phyloP scores from a whole-genome alignment of 177 flowering plant species.

The Vitis hybrid region DNA sequence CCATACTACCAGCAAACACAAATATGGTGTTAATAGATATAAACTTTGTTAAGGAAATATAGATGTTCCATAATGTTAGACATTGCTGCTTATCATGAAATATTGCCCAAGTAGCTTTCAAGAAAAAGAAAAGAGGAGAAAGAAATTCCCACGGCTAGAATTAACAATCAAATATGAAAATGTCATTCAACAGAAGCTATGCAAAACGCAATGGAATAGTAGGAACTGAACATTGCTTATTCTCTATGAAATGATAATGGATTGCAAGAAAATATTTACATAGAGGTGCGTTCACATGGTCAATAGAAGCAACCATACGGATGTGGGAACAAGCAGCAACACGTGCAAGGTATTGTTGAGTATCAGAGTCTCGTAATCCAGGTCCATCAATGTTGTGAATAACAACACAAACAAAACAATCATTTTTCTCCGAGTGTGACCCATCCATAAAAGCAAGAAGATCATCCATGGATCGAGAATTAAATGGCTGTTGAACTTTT shows the following conservation, averaged over 20 bases:
- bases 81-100: too few species aligned
- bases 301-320: slow-evolving; percentile 83
- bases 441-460: slow-evolving; percentile 69
- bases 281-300: slow-evolving; percentile 90
- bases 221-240: too few species aligned
- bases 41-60: not conserved
- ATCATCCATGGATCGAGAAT: slow-evolving; percentile 77
- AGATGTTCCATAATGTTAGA: not conserved
- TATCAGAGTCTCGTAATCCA: slow-evolving; percentile 81
- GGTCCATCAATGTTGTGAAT: slow-evolving; percentile 96
- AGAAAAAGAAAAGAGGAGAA: too few species aligned
- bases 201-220: too few species aligned
- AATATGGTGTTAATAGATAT: not conserved
- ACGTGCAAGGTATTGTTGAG: slow-evolving; percentile 79
- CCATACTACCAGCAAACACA: slow-evolving; percentile 64
- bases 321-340: slow-evolving; percentile 81
- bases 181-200: too few species aligned
- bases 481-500: slow-evolving; percentile 65
- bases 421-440: slow-evolving; percentile 40
- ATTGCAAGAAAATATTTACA: slow-evolving; percentile 48
- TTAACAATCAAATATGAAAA: too few species aligned
- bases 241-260: too few species aligned
- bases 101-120: too few species aligned
- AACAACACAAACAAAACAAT: slow-evolving; percentile 60
- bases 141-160: too few species aligned